Conservation (phyloP, 345 rosid species). For the Arabis alpina region DNA sequence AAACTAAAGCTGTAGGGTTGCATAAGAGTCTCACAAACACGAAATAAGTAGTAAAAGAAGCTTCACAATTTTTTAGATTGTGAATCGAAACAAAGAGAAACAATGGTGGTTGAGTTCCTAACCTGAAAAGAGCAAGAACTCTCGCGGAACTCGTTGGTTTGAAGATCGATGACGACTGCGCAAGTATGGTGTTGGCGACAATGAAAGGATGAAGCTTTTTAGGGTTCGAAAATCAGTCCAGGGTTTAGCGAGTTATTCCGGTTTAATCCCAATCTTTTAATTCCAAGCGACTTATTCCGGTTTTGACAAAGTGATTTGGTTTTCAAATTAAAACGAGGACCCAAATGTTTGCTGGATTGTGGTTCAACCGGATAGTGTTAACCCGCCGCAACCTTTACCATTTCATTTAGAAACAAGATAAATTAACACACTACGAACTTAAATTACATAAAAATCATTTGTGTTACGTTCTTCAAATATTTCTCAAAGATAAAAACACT, state of each 20-base stretch:
- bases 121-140: slow-evolving; percentile 27
- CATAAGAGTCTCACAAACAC: slow-evolving; percentile 19
- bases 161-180: slow-evolving; percentile 19
- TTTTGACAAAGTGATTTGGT: not conserved
- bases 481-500: too few relatives aligned
- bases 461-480: too few relatives aligned
- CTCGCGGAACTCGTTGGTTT: slow-evolving; percentile 22
- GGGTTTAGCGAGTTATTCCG: not conserved
- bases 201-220: slow-evolving; percentile 18
- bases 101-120: not conserved
- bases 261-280: not conserved
- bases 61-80: slow-evolving; percentile 19
- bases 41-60: slow-evolving; percentile 3
- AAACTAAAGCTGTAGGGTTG: slow-evolving; percentile 19
- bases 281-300: not conserved
- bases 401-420: too few relatives aligned
- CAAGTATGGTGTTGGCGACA: slow-evolving; percentile 22
- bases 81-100: not conserved
- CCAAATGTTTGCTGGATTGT: not conserved
- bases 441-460: too few relatives aligned
- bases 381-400: too few relatives aligned
- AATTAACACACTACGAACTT: too few relatives aligned
- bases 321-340: too few relatives aligned
- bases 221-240: slow-evolving; percentile 28
- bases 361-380: slow-evolving; percentile 25